Evolutionary conservation across 139 green algal genomes (phyloP), one percentile per base, ranked within the genome.

Genomic region (Closterium sp.): DNA sequence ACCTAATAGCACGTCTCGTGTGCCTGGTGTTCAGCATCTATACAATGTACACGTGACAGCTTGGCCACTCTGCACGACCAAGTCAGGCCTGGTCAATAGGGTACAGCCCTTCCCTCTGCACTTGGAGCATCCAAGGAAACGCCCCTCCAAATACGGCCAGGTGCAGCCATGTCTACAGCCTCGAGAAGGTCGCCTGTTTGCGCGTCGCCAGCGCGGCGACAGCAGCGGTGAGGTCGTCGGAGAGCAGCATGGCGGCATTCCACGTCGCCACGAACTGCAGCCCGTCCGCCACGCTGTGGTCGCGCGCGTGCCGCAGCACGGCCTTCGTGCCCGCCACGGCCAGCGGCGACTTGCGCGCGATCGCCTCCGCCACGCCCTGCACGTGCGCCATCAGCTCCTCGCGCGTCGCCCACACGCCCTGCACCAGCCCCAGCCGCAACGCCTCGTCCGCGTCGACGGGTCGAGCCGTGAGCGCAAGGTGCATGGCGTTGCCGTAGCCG

Each of bases 401-500:
- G 25, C 8, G 34, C 25, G 89, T 84, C 2, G 38, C 28, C 66
- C 88, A 93, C 33, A 69, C 38, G 4, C 76, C 23, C 19, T 91
- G 92, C 28, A 94, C 91, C 84, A 96, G 76, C 25, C 93, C 93
- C 12, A 94, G 88, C 4, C 21, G 10, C 23, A 76, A 10, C 7
- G 94, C 94, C 35, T 96, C 93, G 7, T 92, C 55, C 23, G 34
- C 93, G n/a, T 69, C 16, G 19, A 96, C 55, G 31, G 32, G 35
- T 8, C 96, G 92, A 0, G 94, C 96, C 0, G 97, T 98, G n/a
- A 99, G 94, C 16, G 96, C 95, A 21, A 98, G 94, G 83, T 98
- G 96, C 76, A 90, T 91, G 84, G 97, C 96, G 16, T 55, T 89
- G 8, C 91, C 97, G 69, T 98, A 92, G 0, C 97, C 97, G 3